Base-by-base conservation (phyloP, 2,329 filamentous ascomycete species). In the Monosporascus cannonballus region DNA sequence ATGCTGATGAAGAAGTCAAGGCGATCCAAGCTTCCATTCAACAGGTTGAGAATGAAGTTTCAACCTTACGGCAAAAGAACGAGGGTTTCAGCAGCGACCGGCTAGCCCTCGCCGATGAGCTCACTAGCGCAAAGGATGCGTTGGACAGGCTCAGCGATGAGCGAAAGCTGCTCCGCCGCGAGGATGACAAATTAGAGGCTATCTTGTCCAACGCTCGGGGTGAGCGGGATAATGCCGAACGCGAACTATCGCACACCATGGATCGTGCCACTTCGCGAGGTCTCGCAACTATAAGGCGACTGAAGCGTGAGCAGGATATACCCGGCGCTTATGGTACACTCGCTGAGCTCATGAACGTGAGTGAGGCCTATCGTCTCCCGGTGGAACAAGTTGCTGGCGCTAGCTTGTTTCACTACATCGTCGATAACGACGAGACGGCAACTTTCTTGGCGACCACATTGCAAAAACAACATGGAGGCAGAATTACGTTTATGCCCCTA, bases 381-480 rank as follows among this genome's bases (percentile, higher is more conserved):
- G 87, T 95, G 9, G 94, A 99, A 71, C 90, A 96, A 61, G 94
- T 92, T 49, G 94, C 93, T 2, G 94, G 94, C 18, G 86, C 86
- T 57, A 96, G 90, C 67, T 78, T 99, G 8, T 99, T 99, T 72
- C 90, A 99, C 70, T 96, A 96, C 60, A 85, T 99, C 11, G 93
- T 97, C 44, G 93, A 99, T 68, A 93, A 87, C 48, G 90, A 95
- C 55, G 84, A 88, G 41, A 96, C 92, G 0, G 91, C 92, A 1
- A 90, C 89, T 1, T 83, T 84, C 60, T 81, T 96, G 36, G 84
- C 94, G 44, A 87, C 93, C 59, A 81, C 85, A 15, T 76, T 99
- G 27, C 87, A 91, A 66, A 86, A 85, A 58, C 84, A 90, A 60
- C 87, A 85, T 55, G 87, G 88, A 17, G 94, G 94, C 14, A 84